Conservation (phyloP, 2,329 filamentous ascomycete genomes). For the Trichoderma sp. region DNA sequence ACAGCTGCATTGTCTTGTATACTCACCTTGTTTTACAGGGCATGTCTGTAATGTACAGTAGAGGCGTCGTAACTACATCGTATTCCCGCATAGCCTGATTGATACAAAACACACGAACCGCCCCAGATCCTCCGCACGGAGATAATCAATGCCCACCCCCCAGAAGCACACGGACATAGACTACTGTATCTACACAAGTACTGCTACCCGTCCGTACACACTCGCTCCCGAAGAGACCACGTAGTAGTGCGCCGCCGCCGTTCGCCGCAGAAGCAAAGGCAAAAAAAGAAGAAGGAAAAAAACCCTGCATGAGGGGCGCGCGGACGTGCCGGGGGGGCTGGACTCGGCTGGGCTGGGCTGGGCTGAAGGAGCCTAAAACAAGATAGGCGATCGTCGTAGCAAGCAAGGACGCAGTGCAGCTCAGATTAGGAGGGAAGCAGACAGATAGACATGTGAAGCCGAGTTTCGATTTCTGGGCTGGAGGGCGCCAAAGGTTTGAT, state of each 20-base stretch:
- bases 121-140: neutral
- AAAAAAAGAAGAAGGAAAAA: neutral
- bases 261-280: neutral
- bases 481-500: neutral
- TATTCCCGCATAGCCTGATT: neutral
- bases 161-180: neutral
- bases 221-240: neutral
- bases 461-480: neutral
- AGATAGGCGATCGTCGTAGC: neutral
- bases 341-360: neutral
- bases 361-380: constrained; percentile 16
- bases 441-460: neutral
- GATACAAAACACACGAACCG: neutral
- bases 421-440: neutral
- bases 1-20: neutral
- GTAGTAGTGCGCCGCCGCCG: constrained; percentile 10
- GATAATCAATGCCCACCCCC: neutral
- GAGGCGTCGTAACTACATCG: neutral
- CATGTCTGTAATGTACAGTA: neutral
- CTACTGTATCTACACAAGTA: neutral
- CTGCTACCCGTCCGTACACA: neutral
- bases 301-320: neutral
- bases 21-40: neutral
- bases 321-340: neutral
- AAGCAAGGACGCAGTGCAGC: neutral